Base-by-base conservation (phyloP, 2,329 filamentous ascomycete genomes). In the Balansia obtecta region DNA sequence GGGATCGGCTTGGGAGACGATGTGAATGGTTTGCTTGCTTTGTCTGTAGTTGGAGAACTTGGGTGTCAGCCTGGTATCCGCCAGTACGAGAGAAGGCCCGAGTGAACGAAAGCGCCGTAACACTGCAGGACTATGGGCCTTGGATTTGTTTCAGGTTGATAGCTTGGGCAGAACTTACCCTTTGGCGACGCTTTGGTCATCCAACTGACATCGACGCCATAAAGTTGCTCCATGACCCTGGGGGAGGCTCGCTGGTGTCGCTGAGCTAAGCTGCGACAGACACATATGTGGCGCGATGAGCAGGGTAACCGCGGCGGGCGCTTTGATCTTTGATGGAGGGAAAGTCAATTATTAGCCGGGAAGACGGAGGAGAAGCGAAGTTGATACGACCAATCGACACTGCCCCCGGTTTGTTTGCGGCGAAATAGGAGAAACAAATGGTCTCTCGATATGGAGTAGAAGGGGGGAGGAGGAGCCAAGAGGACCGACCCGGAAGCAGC, bases 151-250 rank as follows among this genome's bases (percentile, higher is more conserved):
- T 27, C 27, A 27, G 27, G 22, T 5, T 8, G 27, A 27, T 27
- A 27, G 27, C 27, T 27, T 27, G 8, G 27, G 27, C 27, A 27
- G 27, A 27, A 32, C 44, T 38, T 75, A 87, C 88, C 88, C 84
- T 86, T 89, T 56, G 83, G 81, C 59, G 84, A 80, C 63, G 86
- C 85, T 68, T 93, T 86, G 59, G 77, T 77, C 73, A 94, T 85
- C 88, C 88, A 95, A 68, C 85, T 89, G 63, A 94, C 88, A 69
- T 95, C 88, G 62, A 94, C 79, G 57, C 84, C 83, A 65, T 88
- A 82, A 57, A 87, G 79, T 59, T 85, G 83, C 69, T 91, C 87
- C 87, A 91, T 91, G 54, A 58, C 72, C 63, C 46, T 46, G 16
- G 50, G n/a, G 49, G 34, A 47, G 42, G 22, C 42, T 18, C 27